Percentiles rank a stretch among this genome's conserved stretches.
Conservation (phyloP, 2,329 filamentous ascomycete species). For the Sclerotinia minor region DNA sequence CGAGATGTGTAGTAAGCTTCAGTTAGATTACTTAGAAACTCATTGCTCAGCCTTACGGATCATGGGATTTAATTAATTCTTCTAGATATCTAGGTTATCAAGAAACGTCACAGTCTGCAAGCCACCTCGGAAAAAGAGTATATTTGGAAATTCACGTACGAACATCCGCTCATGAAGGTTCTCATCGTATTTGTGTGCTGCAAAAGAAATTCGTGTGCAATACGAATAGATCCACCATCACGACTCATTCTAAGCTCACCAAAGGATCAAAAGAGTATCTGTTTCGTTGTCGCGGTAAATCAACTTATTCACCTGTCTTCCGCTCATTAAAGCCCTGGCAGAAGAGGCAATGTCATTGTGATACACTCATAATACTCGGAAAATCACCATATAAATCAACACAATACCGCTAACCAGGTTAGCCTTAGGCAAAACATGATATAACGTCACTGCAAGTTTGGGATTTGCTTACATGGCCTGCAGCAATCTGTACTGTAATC, state of each 20-base stretch:
- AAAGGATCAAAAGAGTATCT: not conserved
- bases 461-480: not conserved
- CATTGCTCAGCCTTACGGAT: slow-evolving; percentile 18
- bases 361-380: not conserved
- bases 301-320: not conserved
- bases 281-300: not conserved
- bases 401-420: not conserved
- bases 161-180: not conserved
- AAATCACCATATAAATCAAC: not conserved
- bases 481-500: not conserved
- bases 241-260: not conserved
- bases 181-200: not conserved
- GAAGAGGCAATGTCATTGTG: not conserved
- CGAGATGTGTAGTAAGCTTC: slow-evolving; percentile 12
- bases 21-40: not conserved
- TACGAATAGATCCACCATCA: slow-evolving; percentile 12
- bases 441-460: not conserved
- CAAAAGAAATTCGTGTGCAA: not conserved
- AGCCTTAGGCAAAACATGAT: not conserved
- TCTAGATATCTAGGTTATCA: not conserved
- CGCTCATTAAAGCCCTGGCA: not conserved
- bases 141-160: not conserved
- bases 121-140: not conserved
- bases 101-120: slow-evolving; percentile 9
- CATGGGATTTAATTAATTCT: not conserved